Base-by-base conservation (phyloP, 208 protist genomes). In the Tritrichomonas foetus region DNA sequence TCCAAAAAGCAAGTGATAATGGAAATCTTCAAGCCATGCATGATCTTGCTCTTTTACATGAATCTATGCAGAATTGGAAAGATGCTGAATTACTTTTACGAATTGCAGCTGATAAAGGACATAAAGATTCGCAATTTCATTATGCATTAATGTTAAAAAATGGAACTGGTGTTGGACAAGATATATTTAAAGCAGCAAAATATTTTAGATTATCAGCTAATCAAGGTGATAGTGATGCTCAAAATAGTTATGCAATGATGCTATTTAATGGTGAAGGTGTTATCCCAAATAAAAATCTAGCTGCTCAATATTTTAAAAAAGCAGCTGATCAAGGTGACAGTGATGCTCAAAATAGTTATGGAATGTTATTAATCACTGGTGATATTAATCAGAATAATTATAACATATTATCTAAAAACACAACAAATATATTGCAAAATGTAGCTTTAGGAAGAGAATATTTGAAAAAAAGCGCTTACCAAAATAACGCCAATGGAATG, bases 81-180 rank as follows among this genome's bases (percentile, higher is more conserved):
- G 53, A 61, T 22, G 53, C 53, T 16, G 53, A 61, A 61, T 5
- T 61, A 22, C 16, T 61, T 5, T 61, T 61, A 22, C 53, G 53
- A 44, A 78, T 44, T 25, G 69, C 25, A 16, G 69, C 69, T 78
- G 69, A 78, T 16, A 44, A 78, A 47, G 69, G 69, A 3, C 5
- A 78, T 44, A 14, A 14, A 78, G 5, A 92, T n/a, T 13, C 80
- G 14, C 27, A 47, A 20, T 39, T 39, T n/a, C 14, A 78, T n/a
- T 78, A 78, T 78, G 69, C 69, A 20, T 36, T 78, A 36, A 78
- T 78, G 69, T 78, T 78, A 47, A 78, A 78, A n/a, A 14, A 78
- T 14, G 69, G 69, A 27, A 47, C 33, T 47, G 69, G 69, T 11
- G 33, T n/a, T 14, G 33, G 44, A 47, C 36, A 78, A 36, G 33